Evolutionary conservation across 257 asterid species (phyloP).

Genomic region (Scutellaria baicalensis): DNA sequence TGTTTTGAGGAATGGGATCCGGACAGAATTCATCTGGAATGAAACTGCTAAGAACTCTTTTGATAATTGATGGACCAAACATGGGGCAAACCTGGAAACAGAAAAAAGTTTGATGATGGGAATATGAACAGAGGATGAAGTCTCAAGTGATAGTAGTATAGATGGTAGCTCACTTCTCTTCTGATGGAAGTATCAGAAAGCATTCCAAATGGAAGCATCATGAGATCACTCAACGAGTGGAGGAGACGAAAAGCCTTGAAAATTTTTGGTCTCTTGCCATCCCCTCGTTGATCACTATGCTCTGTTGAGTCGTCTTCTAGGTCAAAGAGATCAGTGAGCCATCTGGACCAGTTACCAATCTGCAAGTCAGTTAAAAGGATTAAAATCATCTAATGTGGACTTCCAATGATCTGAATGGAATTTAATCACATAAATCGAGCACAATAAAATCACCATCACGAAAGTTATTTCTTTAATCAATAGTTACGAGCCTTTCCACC

Average conservation of each 20-base stretch:
- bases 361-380: slow-evolving; percentile 25
- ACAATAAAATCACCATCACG: background rate
- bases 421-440: no score
- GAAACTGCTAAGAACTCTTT: slow-evolving; percentile 56
- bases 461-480: background rate
- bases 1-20: slow-evolving; percentile 58
- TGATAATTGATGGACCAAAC: slow-evolving; percentile 63
- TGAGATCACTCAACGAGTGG: slow-evolving; percentile 77
- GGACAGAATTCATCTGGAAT: slow-evolving; percentile 88
- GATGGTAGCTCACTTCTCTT: slow-evolving; percentile 53
- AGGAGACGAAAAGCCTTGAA: slow-evolving; percentile 80
- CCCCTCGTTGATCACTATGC: slow-evolving; percentile 15
- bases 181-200: slow-evolving; percentile 68
- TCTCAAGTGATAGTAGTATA: background rate
- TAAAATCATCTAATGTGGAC: background rate
- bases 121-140: background rate
- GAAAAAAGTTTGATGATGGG: background rate
- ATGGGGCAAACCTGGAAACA: slow-evolving; percentile 69
- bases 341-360: slow-evolving; percentile 95
- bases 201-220: slow-evolving; percentile 97
- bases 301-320: slow-evolving; percentile 59
- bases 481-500: no score
- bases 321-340: slow-evolving; percentile 80
- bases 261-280: slow-evolving; percentile 31
- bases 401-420: no score